Conservation (phyloP, 192 early-diverging fungal species). For the Coemansia sp. region DNA sequence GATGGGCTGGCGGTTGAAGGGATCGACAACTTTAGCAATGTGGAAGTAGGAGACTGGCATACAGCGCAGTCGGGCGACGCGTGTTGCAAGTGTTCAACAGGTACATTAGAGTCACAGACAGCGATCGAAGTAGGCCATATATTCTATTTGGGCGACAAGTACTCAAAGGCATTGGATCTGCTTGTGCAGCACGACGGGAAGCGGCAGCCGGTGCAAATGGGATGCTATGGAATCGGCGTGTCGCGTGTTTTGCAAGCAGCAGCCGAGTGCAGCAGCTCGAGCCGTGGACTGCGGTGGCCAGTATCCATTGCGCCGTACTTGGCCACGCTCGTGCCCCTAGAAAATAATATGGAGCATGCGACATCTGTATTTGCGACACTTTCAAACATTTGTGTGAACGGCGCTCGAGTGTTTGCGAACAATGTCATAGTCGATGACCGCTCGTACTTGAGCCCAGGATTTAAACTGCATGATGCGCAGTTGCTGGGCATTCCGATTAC, state of each 20-base stretch:
- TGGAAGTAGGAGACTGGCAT: slow-evolving; percentile 31
- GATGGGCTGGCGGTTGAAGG: not conserved
- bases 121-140: slow-evolving; percentile 88
- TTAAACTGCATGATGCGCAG: slow-evolving; percentile 79
- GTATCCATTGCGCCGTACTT: slow-evolving; percentile 73
- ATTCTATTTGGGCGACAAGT: slow-evolving; percentile 87
- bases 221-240: slow-evolving; percentile 89
- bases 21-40: not conserved
- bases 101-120: slow-evolving; percentile 21
- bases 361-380: slow-evolving; percentile 21
- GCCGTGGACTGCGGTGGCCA: slow-evolving; percentile 74
- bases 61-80: slow-evolving; percentile 33
- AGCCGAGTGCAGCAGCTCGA: slow-evolving; percentile 66
- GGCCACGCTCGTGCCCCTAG: slow-evolving; percentile 64
- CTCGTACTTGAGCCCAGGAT: slow-evolving; percentile 63
- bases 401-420: slow-evolving; percentile 26
- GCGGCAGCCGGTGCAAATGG: slow-evolving; percentile 71
- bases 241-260: slow-evolving; percentile 81
- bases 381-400: not conserved
- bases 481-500: slow-evolving; percentile 81
- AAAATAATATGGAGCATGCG: slow-evolving; percentile 5
- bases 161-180: slow-evolving; percentile 72
- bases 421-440: slow-evolving; percentile 75
- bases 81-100: slow-evolving; percentile 23
- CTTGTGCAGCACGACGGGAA: slow-evolving; percentile 44